Base-by-base conservation (phyloP, 2,329 filamentous ascomycete genomes). In the Pseudogymnoascus sp. region DNA sequence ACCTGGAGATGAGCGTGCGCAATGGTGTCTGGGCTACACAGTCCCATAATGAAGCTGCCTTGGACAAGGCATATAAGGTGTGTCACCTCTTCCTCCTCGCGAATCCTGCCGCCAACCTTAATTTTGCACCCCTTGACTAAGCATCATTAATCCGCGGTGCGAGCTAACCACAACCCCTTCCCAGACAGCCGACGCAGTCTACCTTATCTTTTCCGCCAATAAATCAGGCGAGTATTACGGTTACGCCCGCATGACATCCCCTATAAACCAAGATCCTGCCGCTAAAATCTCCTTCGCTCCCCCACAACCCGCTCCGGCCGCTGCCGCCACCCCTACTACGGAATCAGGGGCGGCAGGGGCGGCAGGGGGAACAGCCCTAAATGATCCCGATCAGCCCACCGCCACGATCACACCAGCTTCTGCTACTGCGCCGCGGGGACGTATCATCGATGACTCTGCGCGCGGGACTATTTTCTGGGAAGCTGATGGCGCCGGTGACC, bases 401-500 rank as follows among this genome's bases (percentile, higher is more conserved):
- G 89, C 90, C 5, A 95, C 92, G 9, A 81, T 86, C 0, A 96
- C 91, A 21, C 84, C 88, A 62, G 86, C 90, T 15, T 95, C 88
- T 0, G 86, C 89, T 58, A 87, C 82, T 60, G 88, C 89, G 2
- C 92, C 92, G 0, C 87, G 83, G 69, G 93, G 93, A 25, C 86
- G 87, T 61, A 95, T 97, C 63, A 93, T 97, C 55, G 91, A 96
- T 69, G 93, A 97, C 72, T 92, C 90, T 3, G 88, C 90, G 0
- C 83, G 93, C n/a, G 93, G 93, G 0, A 97, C 92, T 0, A 96
- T 97, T 40, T 97, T 97, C 70, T 97, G 93, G 93, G 93, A 97
- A 73, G 87, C 87, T 5, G 87, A 93, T 59, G 74, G 79, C 33
- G 83, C 84, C 0, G 85, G 86, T 1, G 67, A 65, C 8, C 72